Base-by-base conservation (phyloP, 2,329 filamentous ascomycete genomes). In the Sporothrix pseudoabietina region DNA sequence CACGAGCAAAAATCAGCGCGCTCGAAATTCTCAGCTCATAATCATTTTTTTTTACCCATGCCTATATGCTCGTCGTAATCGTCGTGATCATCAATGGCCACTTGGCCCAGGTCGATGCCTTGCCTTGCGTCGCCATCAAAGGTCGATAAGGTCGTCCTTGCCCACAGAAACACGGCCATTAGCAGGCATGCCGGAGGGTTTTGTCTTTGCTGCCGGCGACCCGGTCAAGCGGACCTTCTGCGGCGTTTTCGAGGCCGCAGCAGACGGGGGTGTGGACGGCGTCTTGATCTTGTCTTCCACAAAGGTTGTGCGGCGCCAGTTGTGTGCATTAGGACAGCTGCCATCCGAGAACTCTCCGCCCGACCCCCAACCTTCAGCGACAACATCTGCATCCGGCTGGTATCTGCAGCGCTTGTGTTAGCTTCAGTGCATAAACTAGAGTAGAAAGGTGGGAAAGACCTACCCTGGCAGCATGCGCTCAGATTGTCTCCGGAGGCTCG, bases 281-380 rank as follows among this genome's bases (percentile, higher is more conserved):
- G 57, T 61, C 6, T 16, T 32, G 16, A 9, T 22, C 44, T 49
- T 66, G 61, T 41, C 39, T 41, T 39, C 12, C 39, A 22, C 61
- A 22, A 30, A 30, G 22, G 5, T 7, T 4, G 10, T 26, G 41
- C 10, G 6, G n/a, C 39, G 8, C 61, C 39, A 66, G 39, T 30
- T 66, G 39, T 12, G 12, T 7, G 9, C 39, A 30, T 63, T 69
- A 14, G 7, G n/a, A 10, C 44, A 44, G 4, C 78, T 79, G 14
- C 81, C 81, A 69, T 82, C 81, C 10, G 78, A 78, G 22, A 77
- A 75, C 73, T 81, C 80, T 12, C 78, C 80, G 3, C 77, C 77
- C 2, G 78, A 80, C 5, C 74, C 77, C 80, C 80, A 82, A 7
- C 80, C 75, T 32, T 77, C 73, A 30, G 78, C 77, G 2, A 55